A percentile compares a stretch with the other conserved stretches of the same genome.
Conservation (phyloP, 257 asterid species). For the Agastache rugosa region DNA sequence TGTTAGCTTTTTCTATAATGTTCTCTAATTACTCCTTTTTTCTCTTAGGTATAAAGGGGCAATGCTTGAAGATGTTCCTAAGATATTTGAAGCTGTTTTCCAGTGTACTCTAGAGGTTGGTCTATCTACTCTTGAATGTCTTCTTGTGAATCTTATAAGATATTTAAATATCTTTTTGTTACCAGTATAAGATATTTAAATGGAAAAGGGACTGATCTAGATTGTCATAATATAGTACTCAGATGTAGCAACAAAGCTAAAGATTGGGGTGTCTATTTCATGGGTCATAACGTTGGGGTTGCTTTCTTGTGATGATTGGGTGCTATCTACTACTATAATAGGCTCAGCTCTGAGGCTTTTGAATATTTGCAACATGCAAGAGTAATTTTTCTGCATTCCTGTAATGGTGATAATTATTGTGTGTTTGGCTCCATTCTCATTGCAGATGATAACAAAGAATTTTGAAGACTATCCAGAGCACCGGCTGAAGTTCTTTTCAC, state of each 20-base stretch:
- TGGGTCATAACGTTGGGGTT: not conserved
- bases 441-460: constrained; percentile 96
- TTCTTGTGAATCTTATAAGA: not conserved
- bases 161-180: not conserved
- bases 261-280: not conserved
- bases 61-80: constrained; percentile 95
- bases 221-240: not conserved
- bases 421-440: constrained; percentile 25
- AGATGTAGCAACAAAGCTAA: not conserved
- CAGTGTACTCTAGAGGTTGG: constrained; percentile 97
- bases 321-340: not conserved
- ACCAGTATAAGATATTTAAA: not conserved
- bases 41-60: constrained; percentile 76
- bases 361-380: constrained; percentile 22
- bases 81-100: constrained; percentile 95
- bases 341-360: not conserved
- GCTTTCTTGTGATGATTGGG: not conserved
- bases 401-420: not conserved
- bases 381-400: not conserved
- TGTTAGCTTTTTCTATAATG: constrained; percentile 24
- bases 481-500: constrained; percentile 92
- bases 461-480: constrained; percentile 99
- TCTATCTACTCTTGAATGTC: not conserved
- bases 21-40: constrained; percentile 21
- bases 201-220: not conserved